phyloP scores from a whole-genome alignment of 208 protist species.

The Trypanosoma platydactyli region DNA sequence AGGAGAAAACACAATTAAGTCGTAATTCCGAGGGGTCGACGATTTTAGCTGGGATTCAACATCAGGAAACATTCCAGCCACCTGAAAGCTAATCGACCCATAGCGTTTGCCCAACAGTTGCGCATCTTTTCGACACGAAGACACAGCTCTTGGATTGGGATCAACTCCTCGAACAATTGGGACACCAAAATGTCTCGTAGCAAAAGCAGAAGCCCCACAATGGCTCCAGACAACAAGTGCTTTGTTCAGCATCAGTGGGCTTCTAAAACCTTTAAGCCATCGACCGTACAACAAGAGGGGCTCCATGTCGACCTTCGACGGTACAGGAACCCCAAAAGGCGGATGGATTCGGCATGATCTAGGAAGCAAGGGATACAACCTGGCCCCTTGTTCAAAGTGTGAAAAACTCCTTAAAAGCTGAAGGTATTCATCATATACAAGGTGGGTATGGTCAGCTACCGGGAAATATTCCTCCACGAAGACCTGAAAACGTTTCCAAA shows the following conservation, averaged over 20 bases:
- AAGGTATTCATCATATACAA: conserved; percentile 77
- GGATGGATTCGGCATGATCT: conserved; percentile 58
- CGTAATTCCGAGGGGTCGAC: conserved; percentile 41
- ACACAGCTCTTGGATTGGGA: conserved; percentile 60
- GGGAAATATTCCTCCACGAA: conserved; percentile 89
- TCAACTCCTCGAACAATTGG: conserved; percentile 84
- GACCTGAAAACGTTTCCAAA: conserved; percentile 84
- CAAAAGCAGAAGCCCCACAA: conserved; percentile 61
- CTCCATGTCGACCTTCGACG: conserved; percentile 59
- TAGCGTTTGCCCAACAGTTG: conserved; percentile 35
- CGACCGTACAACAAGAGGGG: conserved; percentile 67
- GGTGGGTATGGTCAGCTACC: conserved; percentile 74
- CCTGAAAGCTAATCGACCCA: conserved; percentile 70
- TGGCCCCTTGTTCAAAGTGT: conserved; percentile 71
- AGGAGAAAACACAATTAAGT: conserved; percentile 76
- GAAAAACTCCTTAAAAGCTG: conserved; percentile 78
- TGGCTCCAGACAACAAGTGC: conserved; percentile 65
- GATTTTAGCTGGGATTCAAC: neutral
- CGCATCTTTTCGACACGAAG: conserved; percentile 54
- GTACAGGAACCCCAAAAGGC: conserved; percentile 57
- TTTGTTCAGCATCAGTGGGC: conserved; percentile 60
- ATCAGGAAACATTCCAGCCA: conserved; percentile 67
- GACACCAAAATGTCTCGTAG: conserved; percentile 43
- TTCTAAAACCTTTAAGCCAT: conserved; percentile 74
- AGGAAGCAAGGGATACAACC: conserved; percentile 49